These are phyloP conservation scores for Entomortierella chlamydospora DNA, from an alignment of 192 early-diverging fungal species.

Conservation along the genomic window DNA sequence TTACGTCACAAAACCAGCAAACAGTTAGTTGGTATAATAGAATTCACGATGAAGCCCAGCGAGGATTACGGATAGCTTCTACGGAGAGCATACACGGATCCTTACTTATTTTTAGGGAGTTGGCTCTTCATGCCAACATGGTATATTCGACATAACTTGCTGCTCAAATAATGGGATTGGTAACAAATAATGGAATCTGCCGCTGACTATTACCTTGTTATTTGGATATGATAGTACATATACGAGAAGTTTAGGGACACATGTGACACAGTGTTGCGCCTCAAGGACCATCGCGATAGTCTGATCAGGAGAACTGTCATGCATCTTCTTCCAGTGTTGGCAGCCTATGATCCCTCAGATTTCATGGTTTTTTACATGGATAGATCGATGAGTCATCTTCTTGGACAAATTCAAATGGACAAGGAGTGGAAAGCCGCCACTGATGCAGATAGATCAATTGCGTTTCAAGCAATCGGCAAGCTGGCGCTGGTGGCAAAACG, in stretches of 20 bases:
- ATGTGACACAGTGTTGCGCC: constrained; percentile 77
- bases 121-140: constrained; percentile 83
- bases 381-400: constrained; percentile 78
- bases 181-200: background rate
- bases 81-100: constrained; percentile 87
- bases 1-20: constrained; percentile 58
- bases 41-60: constrained; percentile 84
- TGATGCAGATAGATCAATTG: constrained; percentile 55
- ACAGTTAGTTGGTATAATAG: constrained; percentile 75
- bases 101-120: constrained; percentile 81
- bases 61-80: constrained; percentile 71
- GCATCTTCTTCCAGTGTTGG: constrained; percentile 82
- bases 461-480: constrained; percentile 86
- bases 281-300: constrained; percentile 81
- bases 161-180: no score
- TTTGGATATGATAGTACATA: constrained; percentile 75
- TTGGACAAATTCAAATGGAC: constrained; percentile 76
- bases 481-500: constrained; percentile 82
- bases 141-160: constrained; percentile 45
- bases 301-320: constrained; percentile 88
- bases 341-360: constrained; percentile 75
- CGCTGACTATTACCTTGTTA: background rate
- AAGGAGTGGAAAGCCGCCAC: constrained; percentile 61
- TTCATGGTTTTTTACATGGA: constrained; percentile 81
- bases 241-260: constrained; percentile 78